A percentile compares a stretch with the other conserved stretches of the same genome.
These are phyloP conservation scores for Polygonum aviculare DNA, from an alignment of 148 eudicot species.

Conservation along the genomic window DNA sequence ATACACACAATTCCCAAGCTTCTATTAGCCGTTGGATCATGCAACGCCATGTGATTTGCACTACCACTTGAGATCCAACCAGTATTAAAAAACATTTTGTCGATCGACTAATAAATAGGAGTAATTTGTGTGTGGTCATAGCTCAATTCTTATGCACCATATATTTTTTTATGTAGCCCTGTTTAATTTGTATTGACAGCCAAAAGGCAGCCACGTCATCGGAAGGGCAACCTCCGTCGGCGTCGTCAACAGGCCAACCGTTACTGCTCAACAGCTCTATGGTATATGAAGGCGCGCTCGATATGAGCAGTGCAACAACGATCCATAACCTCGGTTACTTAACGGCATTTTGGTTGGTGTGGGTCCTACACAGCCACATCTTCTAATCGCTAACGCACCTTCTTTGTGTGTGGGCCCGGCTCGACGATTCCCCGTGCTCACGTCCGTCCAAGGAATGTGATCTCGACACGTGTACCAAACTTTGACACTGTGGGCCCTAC, in stretches of 20 bases:
- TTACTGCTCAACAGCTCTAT: slow-evolving; percentile 28
- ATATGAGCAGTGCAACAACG: slow-evolving; percentile 17
- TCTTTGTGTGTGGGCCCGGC: neutral
- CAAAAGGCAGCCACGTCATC: slow-evolving; percentile 30
- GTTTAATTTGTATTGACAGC: slow-evolving; percentile 23
- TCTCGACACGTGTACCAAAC: neutral
- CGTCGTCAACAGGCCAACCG: neutral
- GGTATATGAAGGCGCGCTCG: slow-evolving; percentile 61
- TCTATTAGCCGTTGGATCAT: neutral
- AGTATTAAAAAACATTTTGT: no score
- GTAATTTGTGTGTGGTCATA: neutral
- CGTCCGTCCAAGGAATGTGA: neutral
- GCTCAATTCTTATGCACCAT: neutral
- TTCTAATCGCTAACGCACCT: neutral
- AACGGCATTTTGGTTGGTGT: slow-evolving; percentile 11
- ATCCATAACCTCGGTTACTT: slow-evolving; percentile 18
- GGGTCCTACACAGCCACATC: neutral
- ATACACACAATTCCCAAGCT: neutral
- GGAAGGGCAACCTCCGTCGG: slow-evolving; percentile 15
- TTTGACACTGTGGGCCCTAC: neutral
- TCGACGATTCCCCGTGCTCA: neutral
- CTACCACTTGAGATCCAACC: neutral
- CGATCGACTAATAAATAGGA: no score
- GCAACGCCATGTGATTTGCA: neutral
- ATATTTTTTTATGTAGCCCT: neutral